Base-by-base conservation (phyloP, 148 eudicot species). In the Camellia granthamiana region DNA sequence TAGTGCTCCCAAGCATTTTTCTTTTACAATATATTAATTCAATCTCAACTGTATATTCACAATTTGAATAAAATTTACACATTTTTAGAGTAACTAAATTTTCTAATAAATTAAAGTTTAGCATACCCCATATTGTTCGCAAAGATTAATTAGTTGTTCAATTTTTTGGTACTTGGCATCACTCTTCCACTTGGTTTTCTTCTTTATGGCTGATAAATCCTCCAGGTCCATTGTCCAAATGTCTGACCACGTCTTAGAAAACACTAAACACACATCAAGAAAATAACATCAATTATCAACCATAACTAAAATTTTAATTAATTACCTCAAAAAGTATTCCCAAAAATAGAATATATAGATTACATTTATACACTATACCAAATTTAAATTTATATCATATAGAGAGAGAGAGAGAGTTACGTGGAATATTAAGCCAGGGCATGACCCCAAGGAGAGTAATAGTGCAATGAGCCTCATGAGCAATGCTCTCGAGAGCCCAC, bases 371-470 rank as follows among this genome's bases (percentile, higher is more conserved):
- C 30, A 23, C 30, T 23, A 23, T 23, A 23, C 30, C 30, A 23
- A 23, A 23, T 23, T 23, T 23, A 23, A 23, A 23, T 23, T 23
- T 23, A 23, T 23, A 23, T 23, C 30, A 0, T 23, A 23, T 0
- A 23, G 30, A 23, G 30, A 23, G 30, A 23, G 30, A 23, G 30
- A 23, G 30, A 23, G 30, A 23, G 70, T 66, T 46, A 85, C 87
- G 61, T 6, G 87, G 87, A 43, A 85, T 78, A 64, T 78, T 79
- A 6, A 81, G 87, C 84, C 84, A 82, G 0, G 87, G 87, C 71
- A 41, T 69, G 62, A 85, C 62, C 0, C 84, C 82, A 6, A 85
- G 78, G 55, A 85, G 44, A 16, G 77, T 81, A 8, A 85, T 23
- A 6, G 3, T 75, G 80, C 84, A 82, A 30, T 9, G 21, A 52